A percentile compares a stretch with the other conserved stretches of the same genome.
These are phyloP conservation scores for Jasminum sambac DNA, from an alignment of 257 asterid species.

Conservation along the genomic window DNA sequence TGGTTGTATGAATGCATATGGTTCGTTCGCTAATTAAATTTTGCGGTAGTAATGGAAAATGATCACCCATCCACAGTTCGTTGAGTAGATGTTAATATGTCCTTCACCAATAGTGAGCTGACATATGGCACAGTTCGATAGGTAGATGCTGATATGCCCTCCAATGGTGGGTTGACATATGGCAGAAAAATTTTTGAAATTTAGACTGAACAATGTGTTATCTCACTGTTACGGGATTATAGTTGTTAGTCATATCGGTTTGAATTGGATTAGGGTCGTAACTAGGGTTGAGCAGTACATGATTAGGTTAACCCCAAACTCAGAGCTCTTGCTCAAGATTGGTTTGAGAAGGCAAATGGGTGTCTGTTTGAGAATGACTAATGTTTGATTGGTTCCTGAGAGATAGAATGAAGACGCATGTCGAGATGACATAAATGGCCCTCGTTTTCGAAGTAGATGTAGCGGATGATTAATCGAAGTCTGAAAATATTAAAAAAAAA, in stretches of 20 bases:
- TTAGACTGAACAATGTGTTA: no score
- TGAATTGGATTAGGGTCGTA: not conserved
- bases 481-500: conserved; percentile 22
- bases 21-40: no score
- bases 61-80: no score
- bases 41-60: no score
- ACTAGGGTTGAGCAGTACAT: not conserved
- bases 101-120: no score
- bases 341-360: not conserved
- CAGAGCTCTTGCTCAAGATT: not conserved
- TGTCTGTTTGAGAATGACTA: not conserved
- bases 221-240: not conserved
- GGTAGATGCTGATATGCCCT: no score
- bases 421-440: not conserved
- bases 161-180: no score
- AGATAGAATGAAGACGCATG: not conserved
- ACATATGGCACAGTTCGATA: no score
- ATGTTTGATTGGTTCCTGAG: no score
- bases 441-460: not conserved
- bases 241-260: not conserved
- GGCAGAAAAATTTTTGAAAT: no score
- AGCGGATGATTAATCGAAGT: conserved; percentile 1
- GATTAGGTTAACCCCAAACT: not conserved
- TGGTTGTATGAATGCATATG: not conserved
- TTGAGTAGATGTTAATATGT: no score